These are phyloP conservation scores for Ganoderma lingzhi DNA, from an alignment of 1,284 basidiomycete genomes.

Conservation along the genomic window DNA sequence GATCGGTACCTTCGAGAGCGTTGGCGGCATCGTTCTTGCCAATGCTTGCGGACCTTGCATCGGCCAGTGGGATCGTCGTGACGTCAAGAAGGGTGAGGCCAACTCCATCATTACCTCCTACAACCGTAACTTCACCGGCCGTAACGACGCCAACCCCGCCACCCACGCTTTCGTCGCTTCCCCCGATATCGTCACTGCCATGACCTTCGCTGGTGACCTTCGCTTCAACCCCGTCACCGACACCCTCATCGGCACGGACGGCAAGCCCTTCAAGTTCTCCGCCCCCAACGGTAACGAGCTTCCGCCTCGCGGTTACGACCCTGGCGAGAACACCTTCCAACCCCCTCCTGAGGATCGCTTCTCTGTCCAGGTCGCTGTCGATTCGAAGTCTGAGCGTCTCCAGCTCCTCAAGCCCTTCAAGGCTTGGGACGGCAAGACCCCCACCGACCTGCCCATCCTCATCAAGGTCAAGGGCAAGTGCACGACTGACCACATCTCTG, in stretches of 20 bases:
- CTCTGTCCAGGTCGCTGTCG: slow-evolving; percentile 87
- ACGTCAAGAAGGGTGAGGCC: slow-evolving; percentile 95
- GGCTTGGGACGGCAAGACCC: slow-evolving; percentile 94
- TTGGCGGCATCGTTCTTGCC: slow-evolving; percentile 94
- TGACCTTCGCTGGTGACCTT: slow-evolving; percentile 94
- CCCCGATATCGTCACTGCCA: slow-evolving; percentile 97
- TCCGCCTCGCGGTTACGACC: slow-evolving; percentile 94
- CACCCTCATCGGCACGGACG: slow-evolving; percentile 87
- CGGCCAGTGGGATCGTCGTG: slow-evolving; percentile 98
- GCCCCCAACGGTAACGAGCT: slow-evolving; percentile 92
- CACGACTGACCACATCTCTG: slow-evolving; percentile 91
- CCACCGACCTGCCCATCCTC: slow-evolving; percentile 88
- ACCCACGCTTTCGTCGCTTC: slow-evolving; percentile 99
- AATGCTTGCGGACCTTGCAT: slow-evolving; percentile 99
- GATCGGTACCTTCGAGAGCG: slow-evolving; percentile 87
- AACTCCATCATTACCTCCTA: slow-evolving; percentile 99
- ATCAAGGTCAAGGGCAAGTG: slow-evolving; percentile 99
- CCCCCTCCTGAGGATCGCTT: slow-evolving; percentile 90
- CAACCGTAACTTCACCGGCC: slow-evolving; percentile 99
- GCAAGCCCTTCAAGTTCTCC: slow-evolving; percentile 98
- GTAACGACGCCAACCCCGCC: slow-evolving; percentile 99
- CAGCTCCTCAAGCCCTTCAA: slow-evolving; percentile 94
- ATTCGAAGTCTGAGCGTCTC: slow-evolving; percentile 92
- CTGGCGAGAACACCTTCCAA: slow-evolving; percentile 98
- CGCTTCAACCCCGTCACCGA: slow-evolving; percentile 98